phyloP scores from a whole-genome alignment of 108 stramenopile genomes.

The Nannochloropsis salina region DNA sequence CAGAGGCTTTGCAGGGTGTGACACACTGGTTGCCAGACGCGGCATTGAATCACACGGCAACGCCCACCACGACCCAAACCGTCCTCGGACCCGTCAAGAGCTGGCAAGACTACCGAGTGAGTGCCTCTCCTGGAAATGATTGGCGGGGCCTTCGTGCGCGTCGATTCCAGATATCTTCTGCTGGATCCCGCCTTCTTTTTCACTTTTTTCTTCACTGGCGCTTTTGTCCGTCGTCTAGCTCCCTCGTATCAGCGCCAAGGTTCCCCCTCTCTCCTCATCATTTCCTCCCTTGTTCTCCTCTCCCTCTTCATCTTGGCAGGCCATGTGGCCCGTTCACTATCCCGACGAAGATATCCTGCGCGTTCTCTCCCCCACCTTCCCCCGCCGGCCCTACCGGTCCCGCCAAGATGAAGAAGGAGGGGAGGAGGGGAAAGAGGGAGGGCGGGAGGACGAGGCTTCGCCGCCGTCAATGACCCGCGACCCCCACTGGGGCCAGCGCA shows the following conservation, averaged over 20 bases:
- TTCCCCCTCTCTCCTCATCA: background rate
- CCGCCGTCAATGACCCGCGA: background rate
- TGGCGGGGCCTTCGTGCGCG: no score
- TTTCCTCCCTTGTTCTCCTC: background rate
- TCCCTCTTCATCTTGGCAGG: background rate
- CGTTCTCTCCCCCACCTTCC: background rate
- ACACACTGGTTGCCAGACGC: slow-evolving; percentile 7
- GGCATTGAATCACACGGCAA: background rate
- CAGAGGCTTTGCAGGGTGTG: background rate
- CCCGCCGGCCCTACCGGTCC: background rate
- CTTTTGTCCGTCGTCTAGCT: no score
- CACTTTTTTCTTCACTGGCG: background rate
- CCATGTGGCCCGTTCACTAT: background rate
- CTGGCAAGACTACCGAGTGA: background rate
- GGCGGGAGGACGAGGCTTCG: background rate
- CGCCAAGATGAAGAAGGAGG: background rate
- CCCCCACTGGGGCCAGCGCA: slow-evolving; percentile 37
- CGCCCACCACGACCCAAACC: background rate
- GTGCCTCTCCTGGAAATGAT: background rate
- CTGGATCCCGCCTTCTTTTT: background rate
- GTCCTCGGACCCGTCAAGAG: background rate
- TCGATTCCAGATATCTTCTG: background rate
- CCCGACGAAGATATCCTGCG: background rate
- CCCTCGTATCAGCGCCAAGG: no score
- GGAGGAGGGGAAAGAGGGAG: background rate